These are phyloP conservation scores for Clitoria ternatea DNA, from an alignment of 306 rosid species.

Conservation along the genomic window DNA sequence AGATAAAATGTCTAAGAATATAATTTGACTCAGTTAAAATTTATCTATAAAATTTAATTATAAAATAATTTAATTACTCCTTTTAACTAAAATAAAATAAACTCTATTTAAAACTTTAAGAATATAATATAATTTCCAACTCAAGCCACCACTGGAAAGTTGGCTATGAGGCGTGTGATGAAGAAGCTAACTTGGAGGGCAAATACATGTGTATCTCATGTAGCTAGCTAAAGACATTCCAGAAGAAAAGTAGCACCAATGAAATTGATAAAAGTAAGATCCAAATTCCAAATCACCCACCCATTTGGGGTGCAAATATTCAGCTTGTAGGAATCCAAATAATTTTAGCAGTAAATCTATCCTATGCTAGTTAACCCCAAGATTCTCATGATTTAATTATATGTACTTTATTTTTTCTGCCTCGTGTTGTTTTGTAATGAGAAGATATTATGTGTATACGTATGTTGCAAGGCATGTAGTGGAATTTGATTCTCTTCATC, in stretches of 20 bases:
- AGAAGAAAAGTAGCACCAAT: slow-evolving; percentile 6
- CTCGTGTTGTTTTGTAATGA: neutral
- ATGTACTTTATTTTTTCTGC: neutral
- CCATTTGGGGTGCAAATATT: slow-evolving; percentile 10
- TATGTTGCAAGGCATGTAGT: neutral
- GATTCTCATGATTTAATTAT: neutral
- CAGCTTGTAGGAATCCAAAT: slow-evolving; percentile 6
- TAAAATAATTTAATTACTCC: no score
- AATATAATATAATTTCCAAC: no score
- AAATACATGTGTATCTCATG: neutral
- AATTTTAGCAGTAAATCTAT: neutral
- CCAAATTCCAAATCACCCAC: slow-evolving; percentile 4
- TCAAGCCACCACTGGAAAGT: neutral
- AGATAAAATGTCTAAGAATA: no score
- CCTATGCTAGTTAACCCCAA: neutral
- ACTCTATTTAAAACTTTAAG: no score
- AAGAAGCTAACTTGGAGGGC: slow-evolving; percentile 8
- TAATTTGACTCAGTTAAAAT: no score
- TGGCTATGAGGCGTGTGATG: neutral
- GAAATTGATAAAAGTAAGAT: neutral
- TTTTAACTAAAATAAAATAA: no score
- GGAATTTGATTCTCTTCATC: slow-evolving; percentile 23
- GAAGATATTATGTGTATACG: neutral
- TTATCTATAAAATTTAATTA: no score
- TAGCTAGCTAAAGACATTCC: neutral